Evolutionary conservation across 2,329 filamentous ascomycete species (phyloP), one percentile per base, ranked within the genome.

Genomic region (Penicillium sp.): DNA sequence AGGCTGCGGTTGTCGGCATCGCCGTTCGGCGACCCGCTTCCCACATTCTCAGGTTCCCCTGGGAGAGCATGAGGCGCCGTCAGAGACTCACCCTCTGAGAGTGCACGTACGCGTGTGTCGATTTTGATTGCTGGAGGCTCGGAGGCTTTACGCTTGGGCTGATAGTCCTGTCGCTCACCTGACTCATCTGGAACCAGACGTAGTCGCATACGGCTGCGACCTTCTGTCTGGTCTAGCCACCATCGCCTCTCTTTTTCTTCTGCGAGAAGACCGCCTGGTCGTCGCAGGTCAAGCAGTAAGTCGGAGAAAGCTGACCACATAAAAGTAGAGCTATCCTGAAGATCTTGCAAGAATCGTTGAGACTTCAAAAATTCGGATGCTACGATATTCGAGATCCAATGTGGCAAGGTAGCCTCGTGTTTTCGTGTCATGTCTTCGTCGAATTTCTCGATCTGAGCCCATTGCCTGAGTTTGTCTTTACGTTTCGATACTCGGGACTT

Each of bases 311-410:
- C 83, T 0, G 89, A 85, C 40, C 85, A 84, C 58, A 95, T 83
- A 69, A 91, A 97, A 1, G 83, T 81, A 56, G 90, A 82, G 66
- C 92, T 93, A 69, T 99, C 94, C 65, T 97, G 92, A 67, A 96
- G 90, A 67, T 99, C 95, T 73, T 99, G 94, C 52, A 92, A 77
- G 16, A 90, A 82, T 59, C 94, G 83, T 71, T 97, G 93, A 62
- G 96, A 88, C 71, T 96, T 97, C 69, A 93, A 84, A 62, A 94
- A 88, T 71, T 99, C 94, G 0, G 93, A 91, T 47, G 89, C 87
- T 72, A 93, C 94, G 39, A 99, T 96, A 66, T 96, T 97, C 65
- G 92, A 91, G 78, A 93, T 89, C 94, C 93, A 99, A 57, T 93
- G 88, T 39, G 85, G 88, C 54, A 94, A 93, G 0, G 90, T 89